Conservation (phyloP, 345 rosid genomes). For the Eucalyptus shirleyi region DNA sequence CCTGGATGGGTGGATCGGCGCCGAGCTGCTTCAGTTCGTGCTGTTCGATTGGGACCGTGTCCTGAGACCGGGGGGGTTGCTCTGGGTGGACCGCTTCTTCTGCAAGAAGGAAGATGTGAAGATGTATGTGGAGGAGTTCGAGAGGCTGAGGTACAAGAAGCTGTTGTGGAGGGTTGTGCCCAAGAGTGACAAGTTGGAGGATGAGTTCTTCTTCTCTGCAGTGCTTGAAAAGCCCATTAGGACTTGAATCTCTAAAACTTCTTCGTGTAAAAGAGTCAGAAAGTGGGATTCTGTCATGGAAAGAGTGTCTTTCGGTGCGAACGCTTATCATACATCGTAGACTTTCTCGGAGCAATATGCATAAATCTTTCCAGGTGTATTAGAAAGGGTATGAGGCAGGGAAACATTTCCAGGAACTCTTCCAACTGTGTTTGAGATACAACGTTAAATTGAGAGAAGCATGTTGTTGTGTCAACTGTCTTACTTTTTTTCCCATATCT, state of each 20-base stretch:
- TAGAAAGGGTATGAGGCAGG: not conserved
- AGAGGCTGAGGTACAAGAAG: conserved; percentile 26
- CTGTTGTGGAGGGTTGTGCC: conserved; percentile 31
- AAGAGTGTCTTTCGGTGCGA: not conserved
- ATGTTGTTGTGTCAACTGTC: not conserved
- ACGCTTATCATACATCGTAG: not conserved
- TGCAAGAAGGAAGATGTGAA: conserved; percentile 24
- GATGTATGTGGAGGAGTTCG: conserved; percentile 27
- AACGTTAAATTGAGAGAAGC: not conserved
- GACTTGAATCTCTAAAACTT: not conserved
- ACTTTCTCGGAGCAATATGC: not conserved
- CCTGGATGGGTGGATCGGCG: conserved; percentile 39
- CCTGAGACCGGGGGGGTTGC: conserved; percentile 29
- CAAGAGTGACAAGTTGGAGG: conserved; percentile 28
- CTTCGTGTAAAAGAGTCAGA: not conserved
- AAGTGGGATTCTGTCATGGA: not conserved
- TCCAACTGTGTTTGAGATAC: not conserved
- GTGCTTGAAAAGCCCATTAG: conserved; percentile 36
- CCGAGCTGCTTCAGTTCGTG: conserved; percentile 30
- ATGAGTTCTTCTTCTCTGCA: conserved; percentile 44
- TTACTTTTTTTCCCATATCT: not conserved
- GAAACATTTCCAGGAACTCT: not conserved
- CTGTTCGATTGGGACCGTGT: conserved; percentile 41
- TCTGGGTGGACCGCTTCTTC: conserved; percentile 50
- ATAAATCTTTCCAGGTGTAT: not conserved